Base-by-base conservation (phyloP, 495 filamentous ascomycete genomes). In the Xylaria grammica region DNA sequence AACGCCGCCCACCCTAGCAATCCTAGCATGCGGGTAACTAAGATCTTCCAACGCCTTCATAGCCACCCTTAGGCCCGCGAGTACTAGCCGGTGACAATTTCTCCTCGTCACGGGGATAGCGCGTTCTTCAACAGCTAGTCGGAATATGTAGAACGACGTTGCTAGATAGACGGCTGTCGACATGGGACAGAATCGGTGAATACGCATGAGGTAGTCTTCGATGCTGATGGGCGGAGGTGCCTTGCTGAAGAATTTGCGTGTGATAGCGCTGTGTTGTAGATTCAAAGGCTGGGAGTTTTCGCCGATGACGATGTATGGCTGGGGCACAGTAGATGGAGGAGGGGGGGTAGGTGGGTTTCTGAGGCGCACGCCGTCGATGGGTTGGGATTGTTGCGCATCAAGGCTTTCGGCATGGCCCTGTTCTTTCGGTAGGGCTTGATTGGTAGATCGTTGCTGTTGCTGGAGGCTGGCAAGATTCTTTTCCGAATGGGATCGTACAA, bases 151-250 rank as follows among this genome's bases (percentile, higher is more conserved):
- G n/a, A 89, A 78, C 49, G 91, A 92, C 1, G 95, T 88, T 2
- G 95, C 93, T n/a, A 99, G 87, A 69, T 95, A 97, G 34, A 97
- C 96, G 17, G 88, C 94, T 2, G 95, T 94, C n/a, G 93, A 96
- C 87, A 97, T 90, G 22, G 96, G 94, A 67, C 95, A 99, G 74
- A 88, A 98, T 40, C 81, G 83, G 73, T 98, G 94, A 52, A 98
- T 86, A 48, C 95, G 91, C 65, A 87, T 77, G 20, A 97, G 82
- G 74, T 99, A 99, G 51, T 96, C 90, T 67, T 90, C 87, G 49
- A 98, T 79, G 10, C 89, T 79, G 57, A 98, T 92, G 2, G 87
- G 85, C 10, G 95, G 95, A 1, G 90, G 86, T 38, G 87, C 84
- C 71, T 95, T 96, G 24, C 91, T 94, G 75, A 94, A 94, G 77